phyloP scores from a whole-genome alignment of 2,329 filamentous ascomycete genomes.

The Exophiala aquamarina region DNA sequence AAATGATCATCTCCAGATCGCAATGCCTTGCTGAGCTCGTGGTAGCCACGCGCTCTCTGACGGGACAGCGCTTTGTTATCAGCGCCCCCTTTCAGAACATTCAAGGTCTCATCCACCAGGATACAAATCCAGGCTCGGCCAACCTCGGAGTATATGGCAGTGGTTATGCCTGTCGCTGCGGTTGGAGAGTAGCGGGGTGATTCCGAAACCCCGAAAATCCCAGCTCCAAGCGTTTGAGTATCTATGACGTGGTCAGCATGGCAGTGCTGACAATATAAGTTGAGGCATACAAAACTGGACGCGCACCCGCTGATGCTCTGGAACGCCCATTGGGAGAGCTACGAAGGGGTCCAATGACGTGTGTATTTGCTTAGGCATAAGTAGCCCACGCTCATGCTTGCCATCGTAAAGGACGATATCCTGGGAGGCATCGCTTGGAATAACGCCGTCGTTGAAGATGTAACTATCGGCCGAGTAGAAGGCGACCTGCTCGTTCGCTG shows the following conservation, averaged over 20 bases:
- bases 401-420: too few species aligned
- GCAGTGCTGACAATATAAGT: neutral
- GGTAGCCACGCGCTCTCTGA: neutral
- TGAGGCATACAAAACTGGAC: neutral
- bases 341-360: conserved; percentile 1
- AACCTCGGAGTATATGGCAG: conserved; percentile 1
- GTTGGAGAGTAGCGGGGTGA: neutral
- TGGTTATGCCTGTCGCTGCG: neutral
- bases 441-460: too few species aligned
- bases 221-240: neutral
- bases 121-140: conserved; percentile 1
- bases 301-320: neutral
- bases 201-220: neutral
- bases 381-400: too few species aligned
- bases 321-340: neutral
- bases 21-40: neutral
- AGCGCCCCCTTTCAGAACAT: neutral
- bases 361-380: neutral
- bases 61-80: neutral
- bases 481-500: conserved; percentile 1
- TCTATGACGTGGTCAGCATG: neutral
- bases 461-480: neutral
- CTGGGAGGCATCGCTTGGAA: too few species aligned
- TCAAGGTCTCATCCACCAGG: conserved; percentile 1
- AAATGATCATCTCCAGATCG: neutral